These are phyloP conservation scores for Quercus suber DNA, from an alignment of 306 rosid species.

Conservation along the genomic window DNA sequence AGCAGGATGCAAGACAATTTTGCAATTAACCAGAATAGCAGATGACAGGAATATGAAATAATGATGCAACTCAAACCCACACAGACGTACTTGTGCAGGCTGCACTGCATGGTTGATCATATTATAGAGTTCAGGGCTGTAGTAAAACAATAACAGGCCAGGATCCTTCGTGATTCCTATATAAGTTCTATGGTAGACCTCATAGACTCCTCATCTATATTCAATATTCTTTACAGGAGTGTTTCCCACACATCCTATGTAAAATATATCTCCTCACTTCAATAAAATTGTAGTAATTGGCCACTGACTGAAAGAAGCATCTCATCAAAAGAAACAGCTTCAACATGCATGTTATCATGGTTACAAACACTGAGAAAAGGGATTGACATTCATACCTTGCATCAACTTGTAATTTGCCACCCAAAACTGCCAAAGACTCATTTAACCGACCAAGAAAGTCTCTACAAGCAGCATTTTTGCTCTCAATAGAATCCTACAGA, in stretches of 20 bases:
- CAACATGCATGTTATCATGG: background rate
- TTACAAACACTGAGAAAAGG: constrained; percentile 10
- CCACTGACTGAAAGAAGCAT: background rate
- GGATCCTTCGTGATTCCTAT: too few species aligned
- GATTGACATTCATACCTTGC: constrained; percentile 54
- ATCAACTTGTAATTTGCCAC: constrained; percentile 65
- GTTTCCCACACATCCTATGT: too few species aligned
- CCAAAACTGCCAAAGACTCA: constrained; percentile 82
- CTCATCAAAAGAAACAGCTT: background rate
- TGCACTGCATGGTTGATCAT: too few species aligned
- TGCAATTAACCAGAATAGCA: too few species aligned
- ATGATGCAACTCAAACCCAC: too few species aligned
- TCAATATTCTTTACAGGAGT: too few species aligned
- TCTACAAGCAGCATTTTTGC: constrained; percentile 64
- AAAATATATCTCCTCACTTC: too few species aligned
- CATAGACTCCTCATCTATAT: too few species aligned
- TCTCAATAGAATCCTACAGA: constrained; percentile 77
- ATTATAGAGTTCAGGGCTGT: too few species aligned
- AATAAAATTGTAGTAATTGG: background rate
- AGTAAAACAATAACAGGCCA: background rate
- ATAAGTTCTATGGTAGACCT: too few species aligned
- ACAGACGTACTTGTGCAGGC: too few species aligned
- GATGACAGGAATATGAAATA: too few species aligned
- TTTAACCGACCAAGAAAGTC: constrained; percentile 67
- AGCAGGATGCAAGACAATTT: background rate